Evolutionary conservation across 2,329 filamentous ascomycete species (phyloP), one percentile per base, ranked within the genome.

Genomic region (Alternaria sp.): DNA sequence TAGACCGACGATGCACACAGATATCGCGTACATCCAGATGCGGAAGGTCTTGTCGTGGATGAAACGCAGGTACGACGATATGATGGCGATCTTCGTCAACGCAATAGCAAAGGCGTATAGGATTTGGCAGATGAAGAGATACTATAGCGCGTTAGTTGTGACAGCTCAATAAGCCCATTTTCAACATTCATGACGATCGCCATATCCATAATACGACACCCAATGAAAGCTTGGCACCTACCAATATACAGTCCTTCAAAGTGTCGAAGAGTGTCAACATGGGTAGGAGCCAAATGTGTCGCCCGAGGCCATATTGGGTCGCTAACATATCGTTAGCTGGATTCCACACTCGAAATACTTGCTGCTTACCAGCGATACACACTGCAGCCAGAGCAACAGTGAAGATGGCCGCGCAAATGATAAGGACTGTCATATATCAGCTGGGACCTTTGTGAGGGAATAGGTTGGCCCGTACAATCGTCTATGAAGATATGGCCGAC

Each of bases 21-120:
- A 60, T 9, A 63, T 73, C 6, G 47, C 47, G 45, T 71, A 72
- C 70, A 76, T 72, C 9, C 50, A 14, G 5, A 67, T 65, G 11
- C 73, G 69, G 44, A 77, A 75, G 3, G 12, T 49, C 33, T 18
- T 30, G 10, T 71, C 60, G 44, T 66, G 65, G 6, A 77, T 65
- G 44, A 76, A 70, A 21, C 72, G 71, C 10, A 77, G 62, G 51
- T 75, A 77, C 2, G 70, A 75, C 6, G 71, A 63, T 60, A 77
- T 72, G 53, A 76, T 74, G 10, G 74, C 71, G 15, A 74, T 61
- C 43, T 77, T 77, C 15, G 74, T 76, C 18, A 66, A 68, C 4
- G 68, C 67, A 45, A 76, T 73, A 9, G 72, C 72, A 50, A 66
- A 75, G 10, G 68, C 64, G 58, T 77, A 76, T 11, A 77, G 26